A percentile compares a stretch with the other conserved stretches of the same genome.
These are phyloP conservation scores for Zygosaccharomyces pseudobailii DNA, from an alignment of 1,139 yeast species.

Conservation along the genomic window DNA sequence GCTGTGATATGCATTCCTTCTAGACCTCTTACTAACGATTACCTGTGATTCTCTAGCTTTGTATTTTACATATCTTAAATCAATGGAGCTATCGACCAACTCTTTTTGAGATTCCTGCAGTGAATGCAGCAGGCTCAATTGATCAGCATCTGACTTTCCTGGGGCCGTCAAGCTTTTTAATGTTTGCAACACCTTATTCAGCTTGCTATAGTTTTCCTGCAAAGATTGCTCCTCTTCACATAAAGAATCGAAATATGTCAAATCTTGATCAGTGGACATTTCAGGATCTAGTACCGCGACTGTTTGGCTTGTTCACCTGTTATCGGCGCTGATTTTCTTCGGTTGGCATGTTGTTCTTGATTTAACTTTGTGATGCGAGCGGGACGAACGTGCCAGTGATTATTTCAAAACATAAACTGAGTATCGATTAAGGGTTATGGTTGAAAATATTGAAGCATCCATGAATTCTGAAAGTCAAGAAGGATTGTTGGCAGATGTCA, in stretches of 20 bases:
- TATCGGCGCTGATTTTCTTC: not conserved
- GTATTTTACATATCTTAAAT: constrained; percentile 20
- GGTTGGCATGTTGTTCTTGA: not conserved
- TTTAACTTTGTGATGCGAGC: constrained; percentile 11
- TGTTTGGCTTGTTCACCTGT: not conserved
- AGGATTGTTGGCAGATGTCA: constrained; percentile 24
- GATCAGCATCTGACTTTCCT: constrained; percentile 9
- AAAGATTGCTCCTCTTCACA: constrained; percentile 28
- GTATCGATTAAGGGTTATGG: no score
- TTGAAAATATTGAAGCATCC: not conserved
- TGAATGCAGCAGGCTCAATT: constrained; percentile 10
- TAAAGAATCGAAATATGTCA: constrained; percentile 24
- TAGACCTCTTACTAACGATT: constrained; percentile 7
- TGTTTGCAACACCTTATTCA: constrained; percentile 14
- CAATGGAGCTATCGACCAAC: constrained; percentile 16
- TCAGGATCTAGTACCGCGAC: not conserved
- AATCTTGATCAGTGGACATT: constrained; percentile 5
- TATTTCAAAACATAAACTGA: not conserved
- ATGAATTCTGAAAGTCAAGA: constrained; percentile 9
- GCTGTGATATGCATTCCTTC: constrained; percentile 4
- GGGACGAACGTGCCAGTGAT: not conserved
- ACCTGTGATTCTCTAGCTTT: constrained; percentile 21
- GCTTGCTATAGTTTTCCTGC: constrained; percentile 18
- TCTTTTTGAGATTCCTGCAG: constrained; percentile 12
- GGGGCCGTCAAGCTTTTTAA: constrained; percentile 17